Percentiles rank a stretch among this genome's conserved stretches.
These are phyloP conservation scores for Suillus brevipes DNA, from an alignment of 768 basidiomycete genomes.

Conservation along the genomic window DNA sequence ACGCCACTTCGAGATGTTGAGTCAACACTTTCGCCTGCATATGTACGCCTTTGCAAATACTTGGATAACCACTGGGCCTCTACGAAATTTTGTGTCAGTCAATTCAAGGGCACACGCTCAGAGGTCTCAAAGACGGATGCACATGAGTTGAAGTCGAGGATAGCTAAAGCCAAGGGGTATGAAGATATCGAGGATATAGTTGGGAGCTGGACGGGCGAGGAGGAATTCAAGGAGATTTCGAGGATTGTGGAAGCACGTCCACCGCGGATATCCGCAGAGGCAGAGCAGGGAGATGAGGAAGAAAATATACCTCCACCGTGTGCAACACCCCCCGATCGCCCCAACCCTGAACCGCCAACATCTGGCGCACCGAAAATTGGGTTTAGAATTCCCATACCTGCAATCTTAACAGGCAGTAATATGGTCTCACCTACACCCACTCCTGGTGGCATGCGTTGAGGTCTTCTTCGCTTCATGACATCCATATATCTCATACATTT, in stretches of 20 bases:
- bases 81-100: constrained; percentile 84
- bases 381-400: constrained; percentile 36
- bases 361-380: constrained; percentile 48
- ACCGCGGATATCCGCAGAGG: constrained; percentile 12
- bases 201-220: constrained; percentile 58
- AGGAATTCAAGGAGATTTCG: constrained; percentile 58
- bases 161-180: constrained; percentile 65
- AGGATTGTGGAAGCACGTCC: constrained; percentile 41
- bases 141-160: constrained; percentile 49
- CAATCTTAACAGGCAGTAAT: constrained; percentile 44
- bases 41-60: constrained; percentile 73
- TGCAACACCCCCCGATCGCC: constrained; percentile 51
- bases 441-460: constrained; percentile 14
- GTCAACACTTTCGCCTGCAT: constrained; percentile 64
- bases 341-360: constrained; percentile 59
- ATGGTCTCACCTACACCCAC: constrained; percentile 48
- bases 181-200: constrained; percentile 52
- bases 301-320: constrained; percentile 31
- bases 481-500: neutral
- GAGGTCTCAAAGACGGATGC: constrained; percentile 59
- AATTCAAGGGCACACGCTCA: constrained; percentile 71
- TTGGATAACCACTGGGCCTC: constrained; percentile 78
- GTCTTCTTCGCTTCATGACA: neutral
- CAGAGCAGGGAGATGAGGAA: constrained; percentile 25
- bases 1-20: constrained; percentile 70